Percentiles rank a stretch among this genome's conserved stretches.
phyloP scores from a whole-genome alignment of 2,329 filamentous ascomycete genomes.

The Thyridium curvatum region DNA sequence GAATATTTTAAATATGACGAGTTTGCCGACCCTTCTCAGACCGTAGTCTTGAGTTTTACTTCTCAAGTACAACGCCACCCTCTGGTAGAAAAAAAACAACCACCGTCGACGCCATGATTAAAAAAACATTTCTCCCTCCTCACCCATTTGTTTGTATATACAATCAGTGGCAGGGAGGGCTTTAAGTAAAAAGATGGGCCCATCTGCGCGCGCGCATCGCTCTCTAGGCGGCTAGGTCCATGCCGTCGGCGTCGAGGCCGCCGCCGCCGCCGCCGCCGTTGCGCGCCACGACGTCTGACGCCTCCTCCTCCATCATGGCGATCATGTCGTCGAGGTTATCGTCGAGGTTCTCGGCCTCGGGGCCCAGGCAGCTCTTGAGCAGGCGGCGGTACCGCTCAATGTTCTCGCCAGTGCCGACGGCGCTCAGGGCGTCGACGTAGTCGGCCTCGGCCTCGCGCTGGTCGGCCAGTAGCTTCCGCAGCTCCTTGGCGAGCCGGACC shows the following conservation, averaged over 20 bases:
- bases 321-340: constrained; percentile 54
- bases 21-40: no score
- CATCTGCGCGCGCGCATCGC: no score
- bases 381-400: constrained; percentile 68
- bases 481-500: constrained; percentile 49
- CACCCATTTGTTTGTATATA: no score
- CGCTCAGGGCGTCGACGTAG: constrained; percentile 61
- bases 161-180: no score
- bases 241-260: neutral
- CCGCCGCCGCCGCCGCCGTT: constrained; percentile 2
- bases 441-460: constrained; percentile 58
- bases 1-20: no score
- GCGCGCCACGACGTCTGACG: constrained; percentile 30
- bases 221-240: neutral
- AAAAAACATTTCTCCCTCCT: no score
- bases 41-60: no score
- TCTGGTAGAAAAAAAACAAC: no score
- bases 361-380: constrained; percentile 61
- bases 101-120: no score
- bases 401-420: constrained; percentile 65
- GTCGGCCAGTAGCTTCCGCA: constrained; percentile 50
- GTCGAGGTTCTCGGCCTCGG: constrained; percentile 64
- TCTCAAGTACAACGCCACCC: no score
- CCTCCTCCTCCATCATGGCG: constrained; percentile 57
- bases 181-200: no score